Evolutionary conservation across 2,329 filamentous ascomycete species (phyloP).

Genomic region (Trichothecium sympodiale): DNA sequence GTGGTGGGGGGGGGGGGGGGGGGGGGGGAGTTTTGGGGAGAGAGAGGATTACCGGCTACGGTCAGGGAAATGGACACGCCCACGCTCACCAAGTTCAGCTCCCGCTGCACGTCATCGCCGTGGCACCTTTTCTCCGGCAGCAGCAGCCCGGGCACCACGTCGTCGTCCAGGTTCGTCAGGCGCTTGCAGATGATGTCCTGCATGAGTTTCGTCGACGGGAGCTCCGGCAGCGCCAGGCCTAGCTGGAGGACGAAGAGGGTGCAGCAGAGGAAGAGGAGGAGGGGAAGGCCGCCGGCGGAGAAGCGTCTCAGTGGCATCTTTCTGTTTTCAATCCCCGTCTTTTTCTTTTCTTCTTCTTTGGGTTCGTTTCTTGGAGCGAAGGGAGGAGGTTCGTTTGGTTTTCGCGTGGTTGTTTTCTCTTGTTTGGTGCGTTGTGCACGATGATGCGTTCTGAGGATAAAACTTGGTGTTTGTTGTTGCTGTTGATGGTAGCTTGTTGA

Average conservation of each 20-base stretch:
- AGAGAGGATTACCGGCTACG: conserved; percentile 7
- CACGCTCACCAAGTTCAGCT: conserved; percentile 11
- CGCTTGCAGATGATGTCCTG: conserved; percentile 16
- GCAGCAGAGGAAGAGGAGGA: conserved; percentile 12
- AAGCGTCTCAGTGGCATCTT: not conserved
- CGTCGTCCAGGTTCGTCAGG: conserved; percentile 1
- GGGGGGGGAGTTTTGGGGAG: not conserved
- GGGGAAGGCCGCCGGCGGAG: not conserved
- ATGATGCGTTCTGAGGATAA: too few relatives aligned
- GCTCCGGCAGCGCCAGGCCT: conserved; percentile 12
- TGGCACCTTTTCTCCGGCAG: conserved; percentile 11
- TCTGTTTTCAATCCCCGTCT: not conserved
- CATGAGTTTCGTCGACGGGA: conserved; percentile 11
- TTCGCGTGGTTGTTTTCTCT: too few relatives aligned
- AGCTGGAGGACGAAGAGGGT: conserved; percentile 14
- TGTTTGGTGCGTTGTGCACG: too few relatives aligned
- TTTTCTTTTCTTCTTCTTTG: not conserved
- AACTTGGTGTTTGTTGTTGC: too few relatives aligned
- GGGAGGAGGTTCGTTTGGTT: too few relatives aligned
- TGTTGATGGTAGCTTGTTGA: too few relatives aligned
- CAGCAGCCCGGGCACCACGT: not conserved
- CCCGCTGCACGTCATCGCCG: conserved; percentile 10
- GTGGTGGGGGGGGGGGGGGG: too few relatives aligned
- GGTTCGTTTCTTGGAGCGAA: not conserved
- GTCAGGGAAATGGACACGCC: conserved; percentile 12